Evolutionary conservation across 139 green algal species (phyloP), one percentile per base, ranked within the genome.

Genomic region (Asterochloris sp.): DNA sequence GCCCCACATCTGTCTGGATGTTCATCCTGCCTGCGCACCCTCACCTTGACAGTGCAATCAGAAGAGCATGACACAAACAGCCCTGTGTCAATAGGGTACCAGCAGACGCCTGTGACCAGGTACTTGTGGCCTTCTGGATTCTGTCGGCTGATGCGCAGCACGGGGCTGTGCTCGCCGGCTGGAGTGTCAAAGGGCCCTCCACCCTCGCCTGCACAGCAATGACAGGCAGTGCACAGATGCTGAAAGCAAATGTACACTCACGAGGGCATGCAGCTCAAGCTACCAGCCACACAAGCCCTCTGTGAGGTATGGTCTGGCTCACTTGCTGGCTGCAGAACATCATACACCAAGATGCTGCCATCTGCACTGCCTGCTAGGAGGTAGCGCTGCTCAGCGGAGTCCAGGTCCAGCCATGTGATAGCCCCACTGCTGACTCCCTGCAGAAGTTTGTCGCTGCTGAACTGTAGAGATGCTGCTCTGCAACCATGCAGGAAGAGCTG

Each of bases 1-100:
- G 29, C 29, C 27, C 38, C 28, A 60, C 11, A 64, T 0, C 67
- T 10, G 8, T 26, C n/a, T 28, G 75, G 38, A 69, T 23, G 14
- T 69, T 76, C n/a, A 4, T 47, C 6, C 71, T 54, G 71, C 14
- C 23, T 2, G 71, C 71, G 2, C 0, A 13, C 13, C 79, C 84
- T 83, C 21, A 88, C 81, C 76, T 95, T 92, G 61, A 97, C 90
- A 28, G 86, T 84, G 12, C 86, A 28, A 80, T 96, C 92, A 77
- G 88, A 91, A 0, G 89, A 91, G 28, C 85, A 91, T 24, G 92
- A 90, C 10, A 95, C 86, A 82, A 96, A 96, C 62, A 95, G 80
- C 2, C 95, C 95, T 0, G 90, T 94, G 85, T 98, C 95, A 0
- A 97, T 81, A 1, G 95, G 94, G 74, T 98, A 98, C 95, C 95